Conservation (phyloP, 768 basidiomycete genomes). For the Gelatoporia subvermispora region DNA sequence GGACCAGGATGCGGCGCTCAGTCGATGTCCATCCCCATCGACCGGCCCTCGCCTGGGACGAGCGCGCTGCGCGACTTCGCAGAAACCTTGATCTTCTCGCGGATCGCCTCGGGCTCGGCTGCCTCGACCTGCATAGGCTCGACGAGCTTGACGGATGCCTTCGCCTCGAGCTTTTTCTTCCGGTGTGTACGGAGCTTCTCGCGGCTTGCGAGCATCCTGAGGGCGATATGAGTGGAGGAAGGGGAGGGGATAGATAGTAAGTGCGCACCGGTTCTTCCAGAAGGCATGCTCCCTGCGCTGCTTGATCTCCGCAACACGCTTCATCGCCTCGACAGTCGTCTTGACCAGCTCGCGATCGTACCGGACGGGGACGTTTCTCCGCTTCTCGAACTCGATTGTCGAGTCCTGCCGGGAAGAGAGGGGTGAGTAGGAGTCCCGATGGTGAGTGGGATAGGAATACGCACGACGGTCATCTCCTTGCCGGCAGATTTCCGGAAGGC, state of each 20-base stretch:
- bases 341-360: conserved; percentile 93
- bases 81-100: conserved; percentile 76
- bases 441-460: conserved; percentile 22
- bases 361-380: conserved; percentile 93
- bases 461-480: conserved; percentile 98
- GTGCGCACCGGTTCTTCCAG: conserved; percentile 84
- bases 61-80: conserved; percentile 67
- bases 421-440: background rate
- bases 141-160: conserved; percentile 56
- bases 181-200: conserved; percentile 76
- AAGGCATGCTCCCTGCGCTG: conserved; percentile 87
- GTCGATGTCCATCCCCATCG: conserved; percentile 90
- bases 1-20: conserved; percentile 26
- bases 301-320: conserved; percentile 90
- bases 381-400: conserved; percentile 98
- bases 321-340: conserved; percentile 95
- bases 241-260: background rate
- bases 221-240: background rate
- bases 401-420: conserved; percentile 77
- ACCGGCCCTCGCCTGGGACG: conserved; percentile 75
- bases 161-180: conserved; percentile 53
- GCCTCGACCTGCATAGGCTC: conserved; percentile 51
- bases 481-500: conserved; percentile 98
- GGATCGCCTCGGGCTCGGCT: conserved; percentile 42
- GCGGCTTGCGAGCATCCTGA: conserved; percentile 79